Conservation (phyloP, 192 early-diverging fungal species). For the Podila epicladia region DNA sequence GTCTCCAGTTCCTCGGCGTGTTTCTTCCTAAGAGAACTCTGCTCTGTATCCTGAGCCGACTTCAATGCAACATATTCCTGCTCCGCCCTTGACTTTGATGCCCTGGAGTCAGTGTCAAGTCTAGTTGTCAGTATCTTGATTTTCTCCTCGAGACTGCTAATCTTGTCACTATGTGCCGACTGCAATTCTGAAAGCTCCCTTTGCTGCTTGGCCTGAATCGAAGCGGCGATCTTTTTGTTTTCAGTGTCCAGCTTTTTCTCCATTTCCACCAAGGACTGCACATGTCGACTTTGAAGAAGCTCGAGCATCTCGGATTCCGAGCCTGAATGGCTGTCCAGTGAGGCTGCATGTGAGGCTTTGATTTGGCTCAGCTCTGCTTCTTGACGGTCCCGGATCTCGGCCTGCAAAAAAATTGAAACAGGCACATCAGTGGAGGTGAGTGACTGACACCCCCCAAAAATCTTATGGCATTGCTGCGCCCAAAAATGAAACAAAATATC, state of each 20-base stretch:
- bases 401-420: slow-evolving; percentile 1
- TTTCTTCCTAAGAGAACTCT: slow-evolving; percentile 2
- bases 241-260: slow-evolving; percentile 11
- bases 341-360: slow-evolving; percentile 19
- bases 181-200: slow-evolving; percentile 9
- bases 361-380: slow-evolving; percentile 26
- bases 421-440: not conserved
- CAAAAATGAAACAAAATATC: not conserved
- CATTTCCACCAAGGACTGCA: slow-evolving; percentile 12
- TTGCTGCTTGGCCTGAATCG: slow-evolving; percentile 30
- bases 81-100: slow-evolving; percentile 10
- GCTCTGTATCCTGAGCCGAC: slow-evolving; percentile 11
- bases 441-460: too few relatives aligned
- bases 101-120: slow-evolving; percentile 2
- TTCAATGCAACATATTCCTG: not conserved
- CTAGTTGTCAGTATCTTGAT: slow-evolving; percentile 18
- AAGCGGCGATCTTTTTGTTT: slow-evolving; percentile 1
- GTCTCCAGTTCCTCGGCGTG: slow-evolving; percentile 13
- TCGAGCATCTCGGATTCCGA: slow-evolving; percentile 11
- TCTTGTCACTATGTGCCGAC: not conserved
- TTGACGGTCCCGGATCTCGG: slow-evolving; percentile 20
- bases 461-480: too few relatives aligned
- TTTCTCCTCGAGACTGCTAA: slow-evolving; percentile 12
- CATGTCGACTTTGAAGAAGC: slow-evolving; percentile 28
- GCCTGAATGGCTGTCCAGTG: slow-evolving; percentile 8